Conservation (phyloP, 2,329 filamentous ascomycete genomes). For the Cladosporium sp. region DNA sequence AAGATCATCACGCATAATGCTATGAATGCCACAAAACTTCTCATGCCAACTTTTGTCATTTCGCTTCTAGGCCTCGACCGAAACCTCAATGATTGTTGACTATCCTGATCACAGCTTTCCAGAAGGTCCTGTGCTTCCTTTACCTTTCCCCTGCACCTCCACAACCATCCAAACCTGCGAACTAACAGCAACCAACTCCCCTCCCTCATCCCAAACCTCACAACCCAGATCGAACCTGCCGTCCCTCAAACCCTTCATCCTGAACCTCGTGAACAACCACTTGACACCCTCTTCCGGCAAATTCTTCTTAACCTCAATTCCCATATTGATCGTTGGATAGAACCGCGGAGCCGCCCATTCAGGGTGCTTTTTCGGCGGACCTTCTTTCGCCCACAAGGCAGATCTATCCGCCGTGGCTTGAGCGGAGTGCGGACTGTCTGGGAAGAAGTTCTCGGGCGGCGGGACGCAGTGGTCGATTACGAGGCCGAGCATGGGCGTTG, state of each 20-base stretch:
- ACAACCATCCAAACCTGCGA: constrained; percentile 18
- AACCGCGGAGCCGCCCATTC: constrained; percentile 15
- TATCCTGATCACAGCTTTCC: not conserved
- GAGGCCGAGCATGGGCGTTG: constrained; percentile 16
- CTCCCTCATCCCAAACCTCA: constrained; percentile 20
- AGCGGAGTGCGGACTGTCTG: constrained; percentile 13
- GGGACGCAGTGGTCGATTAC: constrained; percentile 16
- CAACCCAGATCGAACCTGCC: constrained; percentile 20
- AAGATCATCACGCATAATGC: no score
- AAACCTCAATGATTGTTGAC: no score
- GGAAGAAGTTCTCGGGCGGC: constrained; percentile 17
- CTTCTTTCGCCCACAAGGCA: not conserved
- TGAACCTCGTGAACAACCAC: constrained; percentile 18
- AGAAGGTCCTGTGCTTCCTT: not conserved
- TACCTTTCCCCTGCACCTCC: constrained; percentile 12
- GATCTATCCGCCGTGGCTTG: constrained; percentile 5
- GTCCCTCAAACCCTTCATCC: constrained; percentile 18
- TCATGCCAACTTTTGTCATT: not conserved
- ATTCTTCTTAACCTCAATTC: constrained; percentile 18
- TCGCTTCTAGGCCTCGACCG: not conserved
- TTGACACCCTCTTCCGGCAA: constrained; percentile 19
- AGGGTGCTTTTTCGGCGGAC: constrained; percentile 13
- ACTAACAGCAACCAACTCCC: constrained; percentile 15
- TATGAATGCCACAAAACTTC: not conserved
- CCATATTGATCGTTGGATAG: constrained; percentile 20